A percentile compares a stretch with the other conserved stretches of the same genome.
Evolutionary conservation across 768 basidiomycete genomes (phyloP).

Genomic region (Multifurca ochricompacta): DNA sequence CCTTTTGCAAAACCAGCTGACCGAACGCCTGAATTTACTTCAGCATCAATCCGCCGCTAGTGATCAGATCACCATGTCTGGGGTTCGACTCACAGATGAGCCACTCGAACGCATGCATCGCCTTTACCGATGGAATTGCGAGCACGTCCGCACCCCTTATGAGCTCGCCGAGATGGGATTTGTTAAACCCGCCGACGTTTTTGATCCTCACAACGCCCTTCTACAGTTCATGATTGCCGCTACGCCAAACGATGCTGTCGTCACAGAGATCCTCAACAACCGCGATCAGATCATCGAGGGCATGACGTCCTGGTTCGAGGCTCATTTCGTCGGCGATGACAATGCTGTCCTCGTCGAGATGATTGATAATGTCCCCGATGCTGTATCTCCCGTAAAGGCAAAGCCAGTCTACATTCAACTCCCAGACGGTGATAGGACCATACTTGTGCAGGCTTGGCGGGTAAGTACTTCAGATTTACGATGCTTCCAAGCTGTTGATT

Average conservation of each 20-base stretch:
- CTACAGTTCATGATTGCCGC: conserved; percentile 76
- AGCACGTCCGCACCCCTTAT: conserved; percentile 36
- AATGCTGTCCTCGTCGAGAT: conserved; percentile 34
- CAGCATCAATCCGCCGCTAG: conserved; percentile 23
- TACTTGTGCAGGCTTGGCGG: conserved; percentile 78
- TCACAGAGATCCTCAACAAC: conserved; percentile 41
- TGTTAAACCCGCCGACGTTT: conserved; percentile 5
- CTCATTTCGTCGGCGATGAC: conserved; percentile 40
- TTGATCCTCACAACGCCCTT: conserved; percentile 47
- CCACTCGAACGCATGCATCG: conserved; percentile 34
- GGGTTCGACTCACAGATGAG: conserved; percentile 21
- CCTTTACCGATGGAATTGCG: conserved; percentile 52
- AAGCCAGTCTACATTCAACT: conserved; percentile 77
- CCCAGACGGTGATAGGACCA: conserved; percentile 50
- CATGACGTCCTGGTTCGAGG: conserved; percentile 38
- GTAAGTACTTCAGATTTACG: conserved; percentile 29
- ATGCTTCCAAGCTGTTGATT: background rate
- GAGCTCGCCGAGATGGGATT: conserved; percentile 26
- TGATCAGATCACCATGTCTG: conserved; percentile 31
- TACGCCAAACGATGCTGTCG: conserved; percentile 43
- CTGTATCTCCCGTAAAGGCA: conserved; percentile 76
- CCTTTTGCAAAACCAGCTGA: conserved; percentile 33
- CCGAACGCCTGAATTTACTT: conserved; percentile 27
- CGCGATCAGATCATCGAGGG: conserved; percentile 43
- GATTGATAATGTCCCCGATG: conserved; percentile 61